phyloP scores from a whole-genome alignment of 345 rosid genomes.

The Fremontodendron californicum region DNA sequence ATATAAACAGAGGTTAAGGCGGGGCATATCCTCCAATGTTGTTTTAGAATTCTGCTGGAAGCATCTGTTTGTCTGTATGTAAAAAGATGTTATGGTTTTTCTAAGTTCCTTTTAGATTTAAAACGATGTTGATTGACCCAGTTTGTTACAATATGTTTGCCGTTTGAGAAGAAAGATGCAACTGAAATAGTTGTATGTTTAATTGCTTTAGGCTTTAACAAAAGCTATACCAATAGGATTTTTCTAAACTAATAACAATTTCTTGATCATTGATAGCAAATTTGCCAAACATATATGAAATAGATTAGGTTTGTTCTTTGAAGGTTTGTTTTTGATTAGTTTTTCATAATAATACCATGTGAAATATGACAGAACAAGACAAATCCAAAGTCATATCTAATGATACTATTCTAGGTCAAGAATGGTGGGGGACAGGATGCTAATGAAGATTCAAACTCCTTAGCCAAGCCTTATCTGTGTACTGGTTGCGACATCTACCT shows the following conservation, averaged over 20 bases:
- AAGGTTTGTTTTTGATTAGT: background rate
- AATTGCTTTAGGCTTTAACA: background rate
- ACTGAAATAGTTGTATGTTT: background rate
- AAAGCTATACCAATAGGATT: background rate
- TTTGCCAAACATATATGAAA: background rate
- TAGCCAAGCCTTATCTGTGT: slow-evolving; percentile 65
- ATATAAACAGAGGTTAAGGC: too few relatives aligned
- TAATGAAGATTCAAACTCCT: slow-evolving; percentile 15
- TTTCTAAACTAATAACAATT: too few relatives aligned
- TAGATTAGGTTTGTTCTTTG: background rate
- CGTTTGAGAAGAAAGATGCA: background rate
- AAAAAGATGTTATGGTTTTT: too few relatives aligned
- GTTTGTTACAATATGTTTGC: background rate
- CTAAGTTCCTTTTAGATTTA: too few relatives aligned
- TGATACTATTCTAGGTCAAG: too few relatives aligned
- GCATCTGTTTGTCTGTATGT: too few relatives aligned
- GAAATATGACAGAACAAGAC: background rate
- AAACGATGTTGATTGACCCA: too few relatives aligned
- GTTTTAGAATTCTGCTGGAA: too few relatives aligned
- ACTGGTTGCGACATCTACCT: slow-evolving; percentile 81
- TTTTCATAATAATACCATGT: background rate
- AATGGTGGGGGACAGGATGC: slow-evolving; percentile 29
- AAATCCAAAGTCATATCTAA: background rate
- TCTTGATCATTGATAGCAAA: background rate
- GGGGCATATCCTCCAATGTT: too few relatives aligned